Base-by-base conservation (phyloP, 352 stramenopile genomes). In the Globisporangium nunn region DNA sequence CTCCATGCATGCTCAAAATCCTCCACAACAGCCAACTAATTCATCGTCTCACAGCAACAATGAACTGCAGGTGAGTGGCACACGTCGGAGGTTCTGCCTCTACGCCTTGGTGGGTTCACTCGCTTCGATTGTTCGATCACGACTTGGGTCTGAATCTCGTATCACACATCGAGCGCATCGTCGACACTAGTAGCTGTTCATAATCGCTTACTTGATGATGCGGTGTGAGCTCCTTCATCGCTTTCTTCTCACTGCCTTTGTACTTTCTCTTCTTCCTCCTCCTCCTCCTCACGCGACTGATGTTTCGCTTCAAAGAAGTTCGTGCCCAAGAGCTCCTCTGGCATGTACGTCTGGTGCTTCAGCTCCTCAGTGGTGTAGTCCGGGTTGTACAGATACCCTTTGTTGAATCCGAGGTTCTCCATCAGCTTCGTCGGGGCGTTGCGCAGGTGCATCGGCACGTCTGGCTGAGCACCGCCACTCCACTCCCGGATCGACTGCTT, bases 361-460 rank as follows among this genome's bases (percentile, higher is more conserved):
- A 81, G 62, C 52, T 91, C 81, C 31, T 90, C 72, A 0, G 67
- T 63, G 2, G 73, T 76, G 54, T 78, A 87, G 59, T 88, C 63
- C 3, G 83, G 83, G 43, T 95, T 95, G 62, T 95, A 95, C 57
- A 85, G 77, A 61, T 95, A 95, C 15, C 79, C 79, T 40, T 88
- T 76, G 15, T 73, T 79, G 51, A 89, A 95, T 1, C 81, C 84
- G 10, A 91, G 40, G n/a, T 83, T 58, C 40, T 84, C 70, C 85
- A 94, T 94, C 18, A 91, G 70, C 45, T 71, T 72, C 14, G 85
- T 95, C 0, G 84, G 85, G 5, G 86, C 84, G 48, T 94, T 96
- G 28, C 86, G 75, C 7, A 94, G 61, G 47, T 94, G 86, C 41
- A 94, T 56, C 5, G 86, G 86, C 11, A 96, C 86, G 44, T 91